Evolutionary conservation across 371 early-diverging fungal species (phyloP), one percentile per base, ranked within the genome.

Genomic region (Blastocladiella emersonii): DNA sequence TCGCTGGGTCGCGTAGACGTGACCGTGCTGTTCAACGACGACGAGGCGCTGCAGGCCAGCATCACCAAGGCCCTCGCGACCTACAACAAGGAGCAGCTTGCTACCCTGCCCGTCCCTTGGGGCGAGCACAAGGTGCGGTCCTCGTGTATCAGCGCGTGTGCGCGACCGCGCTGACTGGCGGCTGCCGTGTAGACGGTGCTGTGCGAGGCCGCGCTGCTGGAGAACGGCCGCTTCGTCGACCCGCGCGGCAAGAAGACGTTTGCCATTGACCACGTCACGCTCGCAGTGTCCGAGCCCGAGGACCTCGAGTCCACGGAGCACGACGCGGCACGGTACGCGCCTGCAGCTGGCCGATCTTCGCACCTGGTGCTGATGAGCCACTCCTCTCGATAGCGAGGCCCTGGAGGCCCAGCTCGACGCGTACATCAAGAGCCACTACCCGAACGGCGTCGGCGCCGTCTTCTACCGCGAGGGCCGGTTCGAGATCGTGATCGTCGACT

Each of bases 1-100:
- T 48, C 21, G 21, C 44, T 49, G 32, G 6, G 56, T 53, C 17
- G 30, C 27, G 62, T 51, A 95, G 95, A 95, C 77, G 82, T 97
- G 57, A 87, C 90, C 36, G 85, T 82, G 5, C 79, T 95, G 61
- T 77, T 93, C 49, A 81, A 81, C 61, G 82, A 95, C 73, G 92
- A 93, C 64, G 85, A 81, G 5, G 79, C 81, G 8, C 73, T 93
- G 57, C 81, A 89, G 61, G 77, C 78, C 36, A 85, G 82, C 34
- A 84, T 93, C 57, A 65, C 80, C n/a, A 69, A 74, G 12, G 81
- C 88, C 10, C 74, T 95, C 64, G 85, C 81, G 56, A 81, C 89
- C 64, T 91, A 93, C 73, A 90, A 94, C 71, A 83, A 80, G 34
- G 87, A 88, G 65, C 90, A 93, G 68, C 83, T 87, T 65, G 78